Percentiles rank a stretch among this genome's conserved stretches.
These are phyloP conservation scores for Kwoniella shivajii DNA, from an alignment of 1,284 basidiomycete species.

Conservation along the genomic window DNA sequence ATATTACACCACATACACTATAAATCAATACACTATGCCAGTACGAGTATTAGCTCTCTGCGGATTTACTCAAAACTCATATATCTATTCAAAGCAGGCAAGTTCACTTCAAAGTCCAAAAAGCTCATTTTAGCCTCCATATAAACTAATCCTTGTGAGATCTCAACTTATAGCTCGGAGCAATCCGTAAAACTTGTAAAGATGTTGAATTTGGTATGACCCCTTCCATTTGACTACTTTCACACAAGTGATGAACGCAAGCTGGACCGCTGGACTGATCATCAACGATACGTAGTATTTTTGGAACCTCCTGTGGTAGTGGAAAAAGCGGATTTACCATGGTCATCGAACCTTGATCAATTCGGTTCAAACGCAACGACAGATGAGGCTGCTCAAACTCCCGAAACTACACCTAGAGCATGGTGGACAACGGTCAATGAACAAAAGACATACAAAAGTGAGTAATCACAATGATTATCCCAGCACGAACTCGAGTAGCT, in stretches of 20 bases:
- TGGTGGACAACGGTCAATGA: slow-evolving; percentile 72
- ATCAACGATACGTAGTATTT: slow-evolving; percentile 63
- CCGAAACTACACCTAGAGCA: slow-evolving; percentile 68
- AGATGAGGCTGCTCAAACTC: slow-evolving; percentile 59
- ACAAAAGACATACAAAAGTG: slow-evolving; percentile 53
- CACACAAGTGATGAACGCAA: neutral
- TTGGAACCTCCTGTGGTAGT: slow-evolving; percentile 70
- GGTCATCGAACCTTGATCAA: slow-evolving; percentile 55
- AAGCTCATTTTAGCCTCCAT: neutral
- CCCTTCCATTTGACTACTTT: no score
- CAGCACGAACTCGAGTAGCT: slow-evolving; percentile 3
- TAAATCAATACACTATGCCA: slow-evolving; percentile 11
- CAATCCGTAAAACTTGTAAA: slow-evolving; percentile 57
- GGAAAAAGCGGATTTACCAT: slow-evolving; percentile 69
- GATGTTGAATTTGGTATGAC: slow-evolving; percentile 61
- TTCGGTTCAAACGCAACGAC: slow-evolving; percentile 62
- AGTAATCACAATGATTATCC: slow-evolving; percentile 20
- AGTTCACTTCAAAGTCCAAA: slow-evolving; percentile 30
- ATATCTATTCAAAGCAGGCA: slow-evolving; percentile 77
- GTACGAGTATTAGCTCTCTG: slow-evolving; percentile 43
- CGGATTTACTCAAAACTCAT: slow-evolving; percentile 80
- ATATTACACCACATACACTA: neutral
- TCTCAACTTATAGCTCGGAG: slow-evolving; percentile 27
- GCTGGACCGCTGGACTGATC: neutral
- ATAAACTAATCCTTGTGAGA: neutral